Base-by-base conservation (phyloP, 345 rosid genomes). In the Eutrema japonicum region DNA sequence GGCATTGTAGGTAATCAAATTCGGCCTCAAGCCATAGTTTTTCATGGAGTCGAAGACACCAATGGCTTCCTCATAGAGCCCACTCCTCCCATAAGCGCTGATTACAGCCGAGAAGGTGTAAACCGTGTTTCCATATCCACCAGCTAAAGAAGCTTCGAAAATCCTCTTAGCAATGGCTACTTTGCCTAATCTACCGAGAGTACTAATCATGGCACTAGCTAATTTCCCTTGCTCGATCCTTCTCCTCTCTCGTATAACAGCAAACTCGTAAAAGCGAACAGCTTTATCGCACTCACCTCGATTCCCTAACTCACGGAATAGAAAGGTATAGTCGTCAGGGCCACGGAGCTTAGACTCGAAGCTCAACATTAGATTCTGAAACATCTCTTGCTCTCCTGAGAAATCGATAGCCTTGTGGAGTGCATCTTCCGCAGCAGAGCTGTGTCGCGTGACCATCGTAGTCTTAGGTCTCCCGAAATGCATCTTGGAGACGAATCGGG, bases 1-100 rank as follows among this genome's bases (percentile, higher is more conserved):
- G 6, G 96, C 90, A 77, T 93, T 93, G 68, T 91, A 94, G 56
- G 97, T 89, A 33, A 94, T 96, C 78, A 88, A 81, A 84, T 94
- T 94, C 1, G 98, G 97, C 84, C 85, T 94, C 82, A 94, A 65
- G 10, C 89, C 86, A 49, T 74, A 79, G 26, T 14, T 48, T 74
- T 82, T 87, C 98, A 94, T 91, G 0, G 92, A 86, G 56, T 85
- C 79, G 16, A 91, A 91, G 16, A 88, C 83, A 70, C 78, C 64
- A 49, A 89, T 77, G 18, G 98, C 96, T 52, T 94, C 96, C 77
- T 78, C 64, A 33, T 83, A 67, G 29, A 83, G 80, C 14, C 97
- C 96, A 75, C 90, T 94, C 64, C 90, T 82, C 64, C 97, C 98
- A 82, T 82, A 88, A 49, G 97, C 97, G 61, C 93, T 87, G 41